phyloP scores from a whole-genome alignment of 106 monocot genomes.

The Allium cepa region DNA sequence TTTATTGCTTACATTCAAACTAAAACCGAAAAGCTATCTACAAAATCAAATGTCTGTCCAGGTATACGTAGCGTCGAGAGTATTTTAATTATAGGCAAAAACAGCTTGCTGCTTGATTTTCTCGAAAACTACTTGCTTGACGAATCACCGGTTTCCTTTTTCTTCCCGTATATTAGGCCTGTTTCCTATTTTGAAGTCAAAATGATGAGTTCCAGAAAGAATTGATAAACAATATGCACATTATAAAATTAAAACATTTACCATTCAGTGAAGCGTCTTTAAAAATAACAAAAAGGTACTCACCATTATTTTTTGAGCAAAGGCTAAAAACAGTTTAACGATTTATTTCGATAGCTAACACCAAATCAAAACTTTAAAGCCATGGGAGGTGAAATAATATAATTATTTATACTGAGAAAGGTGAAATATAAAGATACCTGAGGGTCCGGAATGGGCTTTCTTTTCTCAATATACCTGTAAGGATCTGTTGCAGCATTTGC shows the following conservation, averaged over 20 bases:
- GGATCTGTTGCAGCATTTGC: conserved; percentile 64
- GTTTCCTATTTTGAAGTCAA: conserved; percentile 34
- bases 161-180: conserved; percentile 87
- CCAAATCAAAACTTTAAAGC: neutral
- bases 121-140: too few relatives aligned
- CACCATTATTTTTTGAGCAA: neutral
- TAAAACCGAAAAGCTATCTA: too few relatives aligned
- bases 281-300: too few relatives aligned
- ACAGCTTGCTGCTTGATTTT: too few relatives aligned
- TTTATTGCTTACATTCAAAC: too few relatives aligned
- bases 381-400: neutral
- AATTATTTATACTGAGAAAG: neutral
- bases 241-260: too few relatives aligned
- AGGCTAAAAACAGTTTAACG: neutral
- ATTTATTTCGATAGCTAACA: neutral
- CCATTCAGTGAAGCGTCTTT: too few relatives aligned
- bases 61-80: too few relatives aligned
- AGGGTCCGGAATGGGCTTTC: conserved; percentile 89
- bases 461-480: conserved; percentile 76
- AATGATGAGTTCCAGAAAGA: neutral
- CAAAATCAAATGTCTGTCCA: too few relatives aligned
- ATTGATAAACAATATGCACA: too few relatives aligned
- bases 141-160: neutral
- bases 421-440: conserved; percentile 38
- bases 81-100: too few relatives aligned